Evolutionary conservation across 2,329 filamentous ascomycete genomes (phyloP), one percentile per base, ranked within the genome.

Genomic region (Tolypocladium ovalisporum): DNA sequence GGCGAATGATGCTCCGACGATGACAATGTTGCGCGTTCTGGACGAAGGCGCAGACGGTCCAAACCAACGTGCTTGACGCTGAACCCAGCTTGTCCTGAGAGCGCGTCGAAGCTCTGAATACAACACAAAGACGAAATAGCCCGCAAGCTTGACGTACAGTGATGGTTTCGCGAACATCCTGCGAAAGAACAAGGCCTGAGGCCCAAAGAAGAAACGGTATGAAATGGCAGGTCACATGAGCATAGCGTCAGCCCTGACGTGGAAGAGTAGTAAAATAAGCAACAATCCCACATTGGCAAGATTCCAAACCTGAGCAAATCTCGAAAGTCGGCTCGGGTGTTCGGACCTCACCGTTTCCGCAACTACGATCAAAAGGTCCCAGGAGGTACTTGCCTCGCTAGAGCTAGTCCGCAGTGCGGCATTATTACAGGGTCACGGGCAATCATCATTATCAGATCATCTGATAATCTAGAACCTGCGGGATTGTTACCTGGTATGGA

Each of bases 371-470:
- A 3, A n/a, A n/a, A 12, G 7, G 22, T 19, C 7, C 8, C 22
- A n/a, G 40, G 2, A 10, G n/a, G 10, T 3, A 3, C 15, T 9
- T 22, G 39, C 4, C 22, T 39, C 7, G 17, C 27, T 27, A 24
- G 22, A 3, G n/a, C 3, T 24, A 27, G 40, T 27, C 40, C 40
- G 22, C 17, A 27, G 7, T 53, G 29, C 32, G 51, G n/a, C 51
- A 35, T 34, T 47, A n/a, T n/a, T 40, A n/a, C 17, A 40, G n/a
- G 2, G 4, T n/a, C n/a, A n/a, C n/a, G n/a, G n/a, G n/a, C n/a
- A n/a, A n/a, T n/a, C n/a, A n/a, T n/a, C n/a, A 7, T 65, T 70
- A 71, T 70, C 68, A 63, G 68, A 70, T 70, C 61, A 70, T 70
- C 68, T 65, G 69, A 71, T 70, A 69, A 71, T 51, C 57, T 40